phyloP scores from a whole-genome alignment of 768 basidiomycete genomes.

The Termitomyces sp. region DNA sequence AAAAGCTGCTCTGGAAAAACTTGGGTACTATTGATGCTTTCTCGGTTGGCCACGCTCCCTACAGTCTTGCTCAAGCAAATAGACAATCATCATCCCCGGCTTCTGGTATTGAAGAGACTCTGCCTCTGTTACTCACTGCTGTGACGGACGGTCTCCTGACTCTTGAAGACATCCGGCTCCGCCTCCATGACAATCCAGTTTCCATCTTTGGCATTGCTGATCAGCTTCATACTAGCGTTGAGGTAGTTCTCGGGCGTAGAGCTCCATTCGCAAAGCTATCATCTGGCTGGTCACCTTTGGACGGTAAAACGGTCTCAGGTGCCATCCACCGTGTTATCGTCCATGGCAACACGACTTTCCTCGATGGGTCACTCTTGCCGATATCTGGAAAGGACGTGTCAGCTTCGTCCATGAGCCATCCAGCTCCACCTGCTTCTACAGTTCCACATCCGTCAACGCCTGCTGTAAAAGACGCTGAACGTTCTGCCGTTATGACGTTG shows the following conservation, averaged over 20 bases:
- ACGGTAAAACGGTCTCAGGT: conserved; percentile 58
- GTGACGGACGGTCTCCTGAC: conserved; percentile 77
- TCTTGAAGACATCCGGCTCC: conserved; percentile 75
- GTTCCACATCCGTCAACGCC: conserved; percentile 18
- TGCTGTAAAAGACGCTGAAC: conserved; percentile 27
- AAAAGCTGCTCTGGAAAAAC: conserved; percentile 82
- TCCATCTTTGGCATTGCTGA: conserved; percentile 90
- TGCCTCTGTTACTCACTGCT: conserved; percentile 85
- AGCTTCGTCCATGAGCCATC: conserved; percentile 48
- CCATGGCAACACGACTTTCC: conserved; percentile 82
- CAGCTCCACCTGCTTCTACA: conserved; percentile 6
- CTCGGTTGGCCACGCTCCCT: conserved; percentile 85
- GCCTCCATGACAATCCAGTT: conserved; percentile 89
- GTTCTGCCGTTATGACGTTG: conserved; percentile 24
- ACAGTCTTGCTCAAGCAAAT: conserved; percentile 62
- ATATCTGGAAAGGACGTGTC: conserved; percentile 74
- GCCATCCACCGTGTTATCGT: conserved; percentile 88
- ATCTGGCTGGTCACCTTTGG: conserved; percentile 81
- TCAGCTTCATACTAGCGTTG: conserved; percentile 82
- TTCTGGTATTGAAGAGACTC: conserved; percentile 83
- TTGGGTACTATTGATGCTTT: conserved; percentile 85
- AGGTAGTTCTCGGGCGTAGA: conserved; percentile 84
- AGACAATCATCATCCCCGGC: conserved; percentile 58
- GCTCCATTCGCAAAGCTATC: conserved; percentile 48
- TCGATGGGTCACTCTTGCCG: conserved; percentile 75